Conservation (phyloP, 192 early-diverging fungal species). For the Linnemannia hyalina region DNA sequence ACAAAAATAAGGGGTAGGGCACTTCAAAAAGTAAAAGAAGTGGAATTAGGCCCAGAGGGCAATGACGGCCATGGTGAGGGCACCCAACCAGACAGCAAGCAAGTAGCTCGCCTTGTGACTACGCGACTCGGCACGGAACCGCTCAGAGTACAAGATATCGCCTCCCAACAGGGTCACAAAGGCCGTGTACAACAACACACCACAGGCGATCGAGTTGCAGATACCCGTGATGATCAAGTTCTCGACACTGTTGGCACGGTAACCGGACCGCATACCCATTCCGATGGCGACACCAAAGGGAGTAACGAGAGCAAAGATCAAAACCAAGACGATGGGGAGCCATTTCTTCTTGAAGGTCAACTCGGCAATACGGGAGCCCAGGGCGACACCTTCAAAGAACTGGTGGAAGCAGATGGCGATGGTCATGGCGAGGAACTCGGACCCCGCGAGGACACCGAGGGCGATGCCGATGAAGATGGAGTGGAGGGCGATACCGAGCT, state of each 20-base stretch:
- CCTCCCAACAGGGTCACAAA: conserved; percentile 78
- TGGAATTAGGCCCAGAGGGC: conserved; percentile 66
- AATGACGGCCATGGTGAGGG: conserved; percentile 64
- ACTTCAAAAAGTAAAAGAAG: background rate
- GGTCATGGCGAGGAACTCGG: conserved; percentile 72
- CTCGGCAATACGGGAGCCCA: conserved; percentile 60
- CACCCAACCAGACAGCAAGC: conserved; percentile 62
- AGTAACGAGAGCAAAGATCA: conserved; percentile 78
- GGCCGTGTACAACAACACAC: conserved; percentile 85
- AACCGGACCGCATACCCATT: conserved; percentile 76
- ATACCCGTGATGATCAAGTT: conserved; percentile 77
- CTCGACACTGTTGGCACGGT: conserved; percentile 69
- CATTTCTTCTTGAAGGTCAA: conserved; percentile 26
- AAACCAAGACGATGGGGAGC: conserved; percentile 60
- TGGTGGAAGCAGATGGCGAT: conserved; percentile 85
- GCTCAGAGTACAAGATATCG: conserved; percentile 69
- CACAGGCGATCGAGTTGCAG: conserved; percentile 83
- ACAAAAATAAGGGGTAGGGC: background rate
- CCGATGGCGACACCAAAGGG: conserved; percentile 86
- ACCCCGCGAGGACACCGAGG: conserved; percentile 70
- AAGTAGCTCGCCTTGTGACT: conserved; percentile 46
- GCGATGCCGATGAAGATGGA: conserved; percentile 79
- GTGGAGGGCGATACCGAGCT: conserved; percentile 76
- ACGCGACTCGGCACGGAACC: conserved; percentile 34
- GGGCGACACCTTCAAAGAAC: conserved; percentile 67